Conservation (phyloP, 768 basidiomycete genomes). For the Trametes cubensis region DNA sequence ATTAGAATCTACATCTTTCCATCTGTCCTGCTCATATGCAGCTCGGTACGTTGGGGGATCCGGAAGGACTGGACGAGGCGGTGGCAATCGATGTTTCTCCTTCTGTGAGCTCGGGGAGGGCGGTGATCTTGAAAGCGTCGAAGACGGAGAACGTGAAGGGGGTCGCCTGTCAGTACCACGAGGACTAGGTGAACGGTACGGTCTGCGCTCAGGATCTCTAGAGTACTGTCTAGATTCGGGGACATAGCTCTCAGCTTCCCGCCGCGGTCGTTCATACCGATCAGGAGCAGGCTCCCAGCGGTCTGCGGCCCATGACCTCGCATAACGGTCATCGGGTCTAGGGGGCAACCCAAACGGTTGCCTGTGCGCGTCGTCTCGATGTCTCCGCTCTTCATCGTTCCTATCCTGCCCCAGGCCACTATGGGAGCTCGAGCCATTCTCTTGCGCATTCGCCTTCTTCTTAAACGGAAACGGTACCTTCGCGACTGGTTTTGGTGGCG, state of each 20-base stretch:
- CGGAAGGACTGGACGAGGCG: constrained; percentile 22
- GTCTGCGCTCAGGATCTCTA: constrained; percentile 14
- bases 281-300: constrained; percentile 42
- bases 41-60: constrained; percentile 20
- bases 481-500: constrained; percentile 38
- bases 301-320: constrained; percentile 31
- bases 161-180: constrained; percentile 3
- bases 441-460: constrained; percentile 35
- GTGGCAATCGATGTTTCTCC: constrained; percentile 37
- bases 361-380: constrained; percentile 39
- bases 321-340: constrained; percentile 19
- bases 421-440: constrained; percentile 21
- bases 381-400: constrained; percentile 47
- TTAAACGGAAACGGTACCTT: constrained; percentile 82
- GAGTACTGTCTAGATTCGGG: constrained; percentile 8
- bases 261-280: constrained; percentile 22
- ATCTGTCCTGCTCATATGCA: constrained; percentile 21
- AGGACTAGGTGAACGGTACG: constrained; percentile 14
- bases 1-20: constrained; percentile 7
- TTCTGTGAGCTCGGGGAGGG: constrained; percentile 24
- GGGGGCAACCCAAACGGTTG: constrained; percentile 23
- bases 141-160: constrained; percentile 25
- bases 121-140: constrained; percentile 33
- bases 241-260: constrained; percentile 18
- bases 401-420: constrained; percentile 11